Evolutionary conservation across 768 basidiomycete genomes (phyloP), one percentile per base, ranked within the genome.

Genomic region (Cantharellus anzutake): DNA sequence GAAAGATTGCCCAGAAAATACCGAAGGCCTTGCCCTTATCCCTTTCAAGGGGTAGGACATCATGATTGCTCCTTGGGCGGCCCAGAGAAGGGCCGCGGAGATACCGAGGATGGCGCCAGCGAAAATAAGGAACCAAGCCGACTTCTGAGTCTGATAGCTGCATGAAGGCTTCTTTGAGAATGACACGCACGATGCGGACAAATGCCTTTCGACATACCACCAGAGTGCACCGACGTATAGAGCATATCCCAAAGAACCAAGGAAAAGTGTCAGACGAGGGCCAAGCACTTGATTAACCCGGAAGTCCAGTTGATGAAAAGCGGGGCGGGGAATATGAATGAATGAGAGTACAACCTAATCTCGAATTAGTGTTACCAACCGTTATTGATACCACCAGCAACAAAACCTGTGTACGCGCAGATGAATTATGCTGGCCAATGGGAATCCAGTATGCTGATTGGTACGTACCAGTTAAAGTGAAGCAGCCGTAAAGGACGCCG

Each of bases 11-110:
- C 79, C 79, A 79, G 68, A 80, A 80, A 56, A 80, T 62, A 40
- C 71, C 71, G 61, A 80, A 78, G 16, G 72, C 72, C 61, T 69
- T 69, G 11, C 79, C 79, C 64, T 80, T 80, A 64, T 79, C 75
- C 58, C 77, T 76, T 63, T 80, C 79, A 2, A 76, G 71, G 3
- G 78, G 61, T 79, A 78, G 4, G 73, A 70, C 76, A 79, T 74
- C 78, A 80, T 79, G 62, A 80, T 69, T 2, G 70, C 35, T 41
- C 56, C 56, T 41, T 63, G 62, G 2, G 62, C 62, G 5, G 76
- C 73, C 79, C 79, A 80, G 34, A 80, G 68, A 41, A 80, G 65
- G 4, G 78, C 73, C 4, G 78, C 78, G 51, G 73, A 72, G 20
- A 75, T 38, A 3, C 78, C 79, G 41, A 80, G 74, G 48, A 80